phyloP scores from a whole-genome alignment of 768 basidiomycete genomes.

The Termitomyces heimii region DNA sequence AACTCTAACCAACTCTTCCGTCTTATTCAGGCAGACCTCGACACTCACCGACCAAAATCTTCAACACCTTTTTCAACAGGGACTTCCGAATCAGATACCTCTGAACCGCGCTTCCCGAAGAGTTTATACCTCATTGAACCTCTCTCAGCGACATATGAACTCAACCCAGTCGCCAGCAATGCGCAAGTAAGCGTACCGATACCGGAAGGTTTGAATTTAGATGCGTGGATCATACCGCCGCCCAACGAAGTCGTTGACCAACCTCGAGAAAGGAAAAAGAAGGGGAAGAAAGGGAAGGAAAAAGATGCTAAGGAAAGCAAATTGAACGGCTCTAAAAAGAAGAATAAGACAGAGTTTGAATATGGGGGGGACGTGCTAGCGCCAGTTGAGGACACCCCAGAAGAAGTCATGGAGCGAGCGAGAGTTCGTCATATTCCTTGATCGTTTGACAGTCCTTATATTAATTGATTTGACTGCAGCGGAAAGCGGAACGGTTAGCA shows the following conservation, averaged over 20 bases:
- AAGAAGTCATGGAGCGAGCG: constrained; percentile 56
- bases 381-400: constrained; percentile 46
- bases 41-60: constrained; percentile 40
- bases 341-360: constrained; percentile 18
- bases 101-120: constrained; percentile 72
- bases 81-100: constrained; percentile 26
- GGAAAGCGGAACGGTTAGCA: constrained; percentile 69
- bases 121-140: constrained; percentile 83
- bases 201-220: constrained; percentile 84
- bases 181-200: constrained; percentile 81
- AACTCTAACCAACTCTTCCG: constrained; percentile 70
- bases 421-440: constrained; percentile 39
- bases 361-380: constrained; percentile 28
- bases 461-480: constrained; percentile 32
- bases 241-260: constrained; percentile 35
- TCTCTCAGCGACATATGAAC: constrained; percentile 68
- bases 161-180: constrained; percentile 74
- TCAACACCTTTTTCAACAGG: constrained; percentile 26
- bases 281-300: constrained; percentile 35
- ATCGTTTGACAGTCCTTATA: background rate
- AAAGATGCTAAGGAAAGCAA: constrained; percentile 21
- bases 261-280: constrained; percentile 44
- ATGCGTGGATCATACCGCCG: constrained; percentile 77
- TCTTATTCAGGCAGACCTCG: constrained; percentile 72
- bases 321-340: constrained; percentile 23